These are phyloP conservation scores for Chlorella sp. DNA, from an alignment of 139 green algal species.

Conservation along the genomic window DNA sequence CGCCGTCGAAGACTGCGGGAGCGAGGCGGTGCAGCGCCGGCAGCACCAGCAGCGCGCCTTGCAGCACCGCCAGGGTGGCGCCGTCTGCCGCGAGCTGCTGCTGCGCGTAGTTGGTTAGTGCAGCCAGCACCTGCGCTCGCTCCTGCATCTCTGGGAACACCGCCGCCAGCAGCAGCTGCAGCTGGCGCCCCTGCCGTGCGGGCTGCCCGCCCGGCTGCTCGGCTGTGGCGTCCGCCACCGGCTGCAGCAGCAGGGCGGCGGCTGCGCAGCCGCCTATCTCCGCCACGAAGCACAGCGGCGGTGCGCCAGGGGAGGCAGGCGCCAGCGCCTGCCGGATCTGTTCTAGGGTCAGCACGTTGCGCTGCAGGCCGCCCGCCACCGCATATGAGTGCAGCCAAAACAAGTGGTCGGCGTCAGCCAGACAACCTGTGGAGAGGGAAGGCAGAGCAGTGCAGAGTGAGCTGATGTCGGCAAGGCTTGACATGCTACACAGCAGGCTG, in stretches of 20 bases:
- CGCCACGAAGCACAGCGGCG: constrained; percentile 30
- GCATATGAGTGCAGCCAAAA: constrained; percentile 29
- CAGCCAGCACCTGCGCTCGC: constrained; percentile 2
- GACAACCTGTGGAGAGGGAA: background rate
- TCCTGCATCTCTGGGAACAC: constrained; percentile 31
- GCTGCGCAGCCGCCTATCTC: constrained; percentile 15
- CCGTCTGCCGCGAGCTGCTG: constrained; percentile 12
- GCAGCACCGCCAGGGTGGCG: background rate
- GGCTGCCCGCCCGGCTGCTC: background rate
- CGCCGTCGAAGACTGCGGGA: too few relatives aligned
- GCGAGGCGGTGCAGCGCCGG: background rate
- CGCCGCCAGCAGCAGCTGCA: constrained; percentile 20
- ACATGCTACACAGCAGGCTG: too few relatives aligned
- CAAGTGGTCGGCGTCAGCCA: background rate
- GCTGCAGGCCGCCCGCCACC: constrained; percentile 16
- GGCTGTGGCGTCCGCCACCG: background rate
- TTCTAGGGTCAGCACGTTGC: constrained; percentile 4
- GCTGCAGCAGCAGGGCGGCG: constrained; percentile 30
- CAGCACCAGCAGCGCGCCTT: constrained; percentile 14
- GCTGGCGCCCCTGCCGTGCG: background rate
- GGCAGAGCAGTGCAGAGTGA: too few relatives aligned
- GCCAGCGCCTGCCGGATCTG: background rate
- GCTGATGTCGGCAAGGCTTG: too few relatives aligned
- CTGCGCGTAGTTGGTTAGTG: constrained; percentile 1
- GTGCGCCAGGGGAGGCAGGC: background rate